phyloP scores from a whole-genome alignment of 2,329 filamentous ascomycete species.

The Magnaporthiopsis incrustans region DNA sequence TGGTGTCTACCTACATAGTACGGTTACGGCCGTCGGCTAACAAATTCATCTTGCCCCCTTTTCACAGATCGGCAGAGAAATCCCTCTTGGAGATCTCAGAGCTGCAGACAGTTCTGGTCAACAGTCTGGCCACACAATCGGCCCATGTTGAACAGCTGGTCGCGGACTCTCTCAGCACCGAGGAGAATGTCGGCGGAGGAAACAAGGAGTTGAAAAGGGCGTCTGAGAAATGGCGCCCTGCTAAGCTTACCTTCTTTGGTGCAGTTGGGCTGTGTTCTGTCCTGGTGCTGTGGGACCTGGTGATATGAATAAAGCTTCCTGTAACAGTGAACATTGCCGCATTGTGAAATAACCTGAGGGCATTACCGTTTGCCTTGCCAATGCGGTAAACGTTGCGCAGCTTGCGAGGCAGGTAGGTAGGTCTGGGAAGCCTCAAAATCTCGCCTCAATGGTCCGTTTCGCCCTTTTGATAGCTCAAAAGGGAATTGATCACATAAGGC shows the following conservation, averaged over 20 bases:
- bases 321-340: not conserved
- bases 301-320: slow-evolving; percentile 34
- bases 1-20: not conserved
- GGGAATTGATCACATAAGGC: too few relatives aligned
- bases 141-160: slow-evolving; percentile 87
- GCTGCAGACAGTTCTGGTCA: slow-evolving; percentile 80
- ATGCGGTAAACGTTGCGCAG: too few relatives aligned
- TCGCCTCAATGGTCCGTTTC: too few relatives aligned
- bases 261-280: slow-evolving; percentile 67
- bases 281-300: slow-evolving; percentile 69
- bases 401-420: too few relatives aligned
- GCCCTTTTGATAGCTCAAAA: too few relatives aligned
- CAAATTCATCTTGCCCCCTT: not conserved
- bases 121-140: slow-evolving; percentile 76
- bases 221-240: slow-evolving; percentile 60
- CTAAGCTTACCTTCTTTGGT: slow-evolving; percentile 73
- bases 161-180: slow-evolving; percentile 70
- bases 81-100: slow-evolving; percentile 89
- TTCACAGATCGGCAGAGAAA: slow-evolving; percentile 69
- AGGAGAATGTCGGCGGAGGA: slow-evolving; percentile 78
- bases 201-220: slow-evolving; percentile 90
- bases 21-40: not conserved
- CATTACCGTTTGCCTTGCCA: too few relatives aligned
- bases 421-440: too few relatives aligned
- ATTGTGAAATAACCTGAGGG: too few relatives aligned